Base-by-base conservation (phyloP, 225 moss, liverwort and hornwort genomes). In the Polytrichum formosum region DNA sequence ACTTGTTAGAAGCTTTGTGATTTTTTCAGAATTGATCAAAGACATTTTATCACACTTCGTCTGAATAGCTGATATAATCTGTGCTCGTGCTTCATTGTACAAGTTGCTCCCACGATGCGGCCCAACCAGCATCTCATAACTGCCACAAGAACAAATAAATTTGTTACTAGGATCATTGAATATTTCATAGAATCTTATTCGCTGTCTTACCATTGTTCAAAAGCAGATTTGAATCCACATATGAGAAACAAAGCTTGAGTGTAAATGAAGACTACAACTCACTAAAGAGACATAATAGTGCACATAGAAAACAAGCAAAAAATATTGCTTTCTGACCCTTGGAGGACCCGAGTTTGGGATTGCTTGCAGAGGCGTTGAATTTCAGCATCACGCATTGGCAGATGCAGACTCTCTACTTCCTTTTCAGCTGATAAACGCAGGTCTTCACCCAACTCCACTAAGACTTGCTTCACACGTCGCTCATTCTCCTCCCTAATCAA, bases 301-400 rank as follows among this genome's bases (percentile, higher is more conserved):
- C 20, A 58, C 58, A 20, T 58, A 58, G 58, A 58, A 22, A 23
- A n/a, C 19, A 19, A 66, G 35, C 22, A 70, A 53, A 22, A 27
- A 28, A 21, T 29, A 20, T 58, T 69, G 13, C 13, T 66, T 66
- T 74, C 83, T 73, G n/a, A 93, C 88, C 93, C 80, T 77, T 91
- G 90, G 27, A 88, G 90, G 27, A 90, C 83, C 74, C 80, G 83
- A 26, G 74, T 81, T 72, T 83, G 89, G 69, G 77, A 79, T 77
- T 90, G 88, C 79, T 87, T 86, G 87, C 95, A 95, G 27, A 81
- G 77, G 63, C 80, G 81, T 61, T 95, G 90, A 62, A 95, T 91
- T 55, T 95, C 92, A 61, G 77, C 79, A 73, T 95, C 93, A 55
- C 84, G 88, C 80, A 93, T 90, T 66, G 95, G 95, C 71, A 95